Percentiles rank a stretch among this genome's conserved stretches.
phyloP scores from a whole-genome alignment of 495 filamentous ascomycete species.

The Cercophora scortea region DNA sequence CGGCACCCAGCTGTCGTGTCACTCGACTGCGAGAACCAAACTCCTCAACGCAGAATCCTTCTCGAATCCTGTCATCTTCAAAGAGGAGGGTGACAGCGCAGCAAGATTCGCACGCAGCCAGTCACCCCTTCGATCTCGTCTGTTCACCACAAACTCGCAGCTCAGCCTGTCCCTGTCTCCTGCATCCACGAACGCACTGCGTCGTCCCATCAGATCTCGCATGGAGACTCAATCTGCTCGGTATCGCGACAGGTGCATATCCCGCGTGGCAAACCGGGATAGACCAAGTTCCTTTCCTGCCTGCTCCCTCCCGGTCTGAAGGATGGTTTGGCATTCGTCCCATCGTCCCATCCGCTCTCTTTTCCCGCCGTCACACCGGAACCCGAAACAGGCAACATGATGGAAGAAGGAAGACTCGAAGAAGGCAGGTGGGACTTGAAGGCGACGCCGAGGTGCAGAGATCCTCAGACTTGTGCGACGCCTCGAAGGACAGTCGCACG shows the following conservation, averaged over 20 bases:
- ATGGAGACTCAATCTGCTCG: background rate
- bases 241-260: slow-evolving; percentile 2
- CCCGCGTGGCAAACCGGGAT: background rate
- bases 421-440: background rate
- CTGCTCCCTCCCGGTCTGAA: background rate
- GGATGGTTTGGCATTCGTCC: background rate
- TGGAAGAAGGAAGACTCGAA: background rate
- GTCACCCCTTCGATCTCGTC: slow-evolving; percentile 4
- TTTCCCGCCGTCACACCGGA: slow-evolving; percentile 1
- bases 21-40: no score
- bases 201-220: background rate
- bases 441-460: slow-evolving; percentile 12
- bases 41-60: background rate
- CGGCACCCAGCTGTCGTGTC: no score
- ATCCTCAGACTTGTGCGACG: slow-evolving; percentile 11
- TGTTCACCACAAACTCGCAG: background rate
- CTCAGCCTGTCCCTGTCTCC: slow-evolving; percentile 4
- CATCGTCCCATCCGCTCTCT: background rate
- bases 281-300: background rate
- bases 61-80: background rate
- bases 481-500: background rate
- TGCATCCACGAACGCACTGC: background rate
- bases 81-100: background rate
- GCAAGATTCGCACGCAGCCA: background rate
- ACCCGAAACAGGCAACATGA: background rate